phyloP scores from a whole-genome alignment of 2,329 filamentous ascomycete genomes.

The Botrytis pseudocinerea region DNA sequence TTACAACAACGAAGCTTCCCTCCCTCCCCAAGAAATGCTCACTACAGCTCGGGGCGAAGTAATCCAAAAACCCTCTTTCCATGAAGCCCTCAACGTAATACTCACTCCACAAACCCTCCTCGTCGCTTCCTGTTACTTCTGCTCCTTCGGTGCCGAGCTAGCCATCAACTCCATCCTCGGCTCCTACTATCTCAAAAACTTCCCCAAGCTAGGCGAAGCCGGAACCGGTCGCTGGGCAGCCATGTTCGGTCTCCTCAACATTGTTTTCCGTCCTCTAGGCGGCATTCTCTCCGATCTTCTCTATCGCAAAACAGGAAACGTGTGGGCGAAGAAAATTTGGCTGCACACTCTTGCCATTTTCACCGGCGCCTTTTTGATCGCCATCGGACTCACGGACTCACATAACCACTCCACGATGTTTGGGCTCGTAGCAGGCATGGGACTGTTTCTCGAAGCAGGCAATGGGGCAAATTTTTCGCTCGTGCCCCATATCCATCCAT shows the following conservation, averaged over 20 bases:
- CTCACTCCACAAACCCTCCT: slow-evolving; percentile 56
- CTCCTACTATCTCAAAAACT: slow-evolving; percentile 61
- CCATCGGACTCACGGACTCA: slow-evolving; percentile 65
- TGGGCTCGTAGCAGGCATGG: slow-evolving; percentile 73
- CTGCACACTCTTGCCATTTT: slow-evolving; percentile 57
- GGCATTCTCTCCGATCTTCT: slow-evolving; percentile 54
- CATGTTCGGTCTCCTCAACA: slow-evolving; percentile 75
- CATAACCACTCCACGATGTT: slow-evolving; percentile 66
- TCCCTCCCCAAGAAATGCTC: slow-evolving; percentile 52
- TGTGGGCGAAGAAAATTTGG: slow-evolving; percentile 66
- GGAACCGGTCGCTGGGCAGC: slow-evolving; percentile 63
- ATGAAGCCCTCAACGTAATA: slow-evolving; percentile 49
- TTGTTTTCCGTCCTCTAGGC: slow-evolving; percentile 65
- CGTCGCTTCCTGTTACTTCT: slow-evolving; percentile 58
- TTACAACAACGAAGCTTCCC: slow-evolving; percentile 47
- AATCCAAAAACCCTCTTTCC: slow-evolving; percentile 57
- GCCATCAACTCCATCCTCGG: slow-evolving; percentile 62
- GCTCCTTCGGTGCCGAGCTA: slow-evolving; percentile 63
- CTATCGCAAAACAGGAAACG: slow-evolving; percentile 42
- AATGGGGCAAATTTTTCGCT: slow-evolving; percentile 88
- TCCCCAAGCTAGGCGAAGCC: slow-evolving; percentile 58
- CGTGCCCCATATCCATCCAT: slow-evolving; percentile 79
- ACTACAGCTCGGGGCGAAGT: slow-evolving; percentile 55
- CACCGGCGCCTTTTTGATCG: slow-evolving; percentile 59
- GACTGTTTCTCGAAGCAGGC: slow-evolving; percentile 79